phyloP scores from a whole-genome alignment of 768 basidiomycete species.

The Podaxis sp. region DNA sequence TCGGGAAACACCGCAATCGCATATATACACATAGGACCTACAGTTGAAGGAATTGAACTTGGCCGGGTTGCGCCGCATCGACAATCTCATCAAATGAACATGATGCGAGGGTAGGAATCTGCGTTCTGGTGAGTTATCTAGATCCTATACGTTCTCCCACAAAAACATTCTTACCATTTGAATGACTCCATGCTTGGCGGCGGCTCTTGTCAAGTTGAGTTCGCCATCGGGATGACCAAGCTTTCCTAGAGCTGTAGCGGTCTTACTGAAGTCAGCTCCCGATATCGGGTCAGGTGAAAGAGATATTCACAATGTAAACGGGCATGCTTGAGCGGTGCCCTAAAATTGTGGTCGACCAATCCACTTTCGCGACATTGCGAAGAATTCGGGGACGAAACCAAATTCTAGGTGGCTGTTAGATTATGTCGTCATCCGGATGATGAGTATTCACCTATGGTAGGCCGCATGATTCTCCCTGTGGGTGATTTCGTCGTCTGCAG shows the following conservation, averaged over 20 bases:
- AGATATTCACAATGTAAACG: constrained; percentile 40
- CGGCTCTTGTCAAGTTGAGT: constrained; percentile 84
- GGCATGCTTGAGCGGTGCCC: constrained; percentile 75
- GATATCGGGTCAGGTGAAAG: constrained; percentile 6
- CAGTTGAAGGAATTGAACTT: constrained; percentile 85
- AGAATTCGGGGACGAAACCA: constrained; percentile 92
- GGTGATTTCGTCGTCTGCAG: constrained; percentile 93
- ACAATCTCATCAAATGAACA: constrained; percentile 96
- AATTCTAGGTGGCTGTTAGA: constrained; percentile 36
- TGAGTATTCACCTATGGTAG: constrained; percentile 65
- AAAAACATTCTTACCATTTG: constrained; percentile 35
- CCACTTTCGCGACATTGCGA: constrained; percentile 80
- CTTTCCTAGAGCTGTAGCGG: constrained; percentile 92
- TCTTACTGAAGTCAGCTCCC: constrained; percentile 18
- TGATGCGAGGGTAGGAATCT: constrained; percentile 95
- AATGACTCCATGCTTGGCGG: constrained; percentile 58
- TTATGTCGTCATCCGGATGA: not conserved
- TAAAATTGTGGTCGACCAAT: constrained; percentile 80
- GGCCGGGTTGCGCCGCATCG: constrained; percentile 75
- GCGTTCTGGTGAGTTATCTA: not conserved
- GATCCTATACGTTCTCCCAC: not conserved
- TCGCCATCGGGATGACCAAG: constrained; percentile 96
- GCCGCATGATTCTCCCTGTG: constrained; percentile 86
- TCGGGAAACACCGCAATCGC: not conserved
- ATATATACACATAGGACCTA: constrained; percentile 27